Base-by-base conservation (phyloP, 148 eudicot species). In the Heliosperma pusillum region DNA sequence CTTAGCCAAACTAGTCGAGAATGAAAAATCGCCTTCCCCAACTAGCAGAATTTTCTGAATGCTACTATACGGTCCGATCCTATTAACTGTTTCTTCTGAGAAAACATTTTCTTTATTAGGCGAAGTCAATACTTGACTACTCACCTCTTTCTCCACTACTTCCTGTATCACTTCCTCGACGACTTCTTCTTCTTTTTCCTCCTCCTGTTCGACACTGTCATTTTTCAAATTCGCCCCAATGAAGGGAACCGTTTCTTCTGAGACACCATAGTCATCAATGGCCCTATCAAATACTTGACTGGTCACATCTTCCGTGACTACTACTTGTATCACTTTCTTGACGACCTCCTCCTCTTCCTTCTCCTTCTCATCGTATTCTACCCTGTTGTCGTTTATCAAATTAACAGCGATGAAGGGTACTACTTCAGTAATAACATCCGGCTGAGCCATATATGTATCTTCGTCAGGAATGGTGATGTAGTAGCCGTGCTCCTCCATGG, bases 11-110 rank as follows among this genome's bases (percentile, higher is more conserved):
- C 36, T 59, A 58, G 78, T 27, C 0, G 82, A 59, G 56, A 79
- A 74, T 0, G 82, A 79, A 73, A 78, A 78, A 58, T 79, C 77
- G 16, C 81, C 81, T 58, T 78, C 80, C 1, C 80, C 80, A 9
- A 78, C 76, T 1, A 78, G 58, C 10, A 78, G 20, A 7, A 78
- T 30, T 22, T 21, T 55, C 6, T 72, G 80, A 19, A 13, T 20
- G 29, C 58, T 74, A 1, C 40, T 45, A 27, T 74, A 74, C 40
- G 60, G 26, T 30, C 75, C 74, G 16, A 66, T 64, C 55, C 22
- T 74, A 40, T 53, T 33, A 57, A n/a, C 20, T 45, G 0, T 45
- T 45, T 45, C 10, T 45, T 1, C 8, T 45, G 50, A 45, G 50
- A 8, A 24, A 57, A 24, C 61, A 57, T 2, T 0, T 20, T 15